Conservation (phyloP, 257 asterid species). For the Hygrophila difformis region DNA sequence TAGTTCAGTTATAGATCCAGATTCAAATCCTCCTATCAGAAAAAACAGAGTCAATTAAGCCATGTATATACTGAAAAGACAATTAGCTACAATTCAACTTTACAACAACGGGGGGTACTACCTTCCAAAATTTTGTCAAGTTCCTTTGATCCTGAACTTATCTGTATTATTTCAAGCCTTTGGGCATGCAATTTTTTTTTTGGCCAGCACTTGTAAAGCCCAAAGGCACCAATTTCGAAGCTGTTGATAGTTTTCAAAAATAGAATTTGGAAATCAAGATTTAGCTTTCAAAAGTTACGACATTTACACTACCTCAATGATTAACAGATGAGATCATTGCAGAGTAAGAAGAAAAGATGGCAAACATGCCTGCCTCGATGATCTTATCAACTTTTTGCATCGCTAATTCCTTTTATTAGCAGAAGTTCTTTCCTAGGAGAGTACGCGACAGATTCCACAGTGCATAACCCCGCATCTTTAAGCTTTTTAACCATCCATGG, state of each 20-base stretch:
- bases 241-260: slow-evolving; percentile 32
- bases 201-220: slow-evolving; percentile 92
- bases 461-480: slow-evolving; percentile 86
- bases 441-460: slow-evolving; percentile 84
- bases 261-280: too few species aligned
- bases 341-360: background rate
- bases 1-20: slow-evolving; percentile 86
- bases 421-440: slow-evolving; percentile 95
- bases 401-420: slow-evolving; percentile 90
- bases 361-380: slow-evolving; percentile 85
- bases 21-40: slow-evolving; percentile 81
- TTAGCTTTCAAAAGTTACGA: background rate
- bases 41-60: background rate
- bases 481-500: slow-evolving; percentile 85
- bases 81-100: background rate
- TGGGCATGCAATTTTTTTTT: slow-evolving; percentile 87
- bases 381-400: slow-evolving; percentile 97
- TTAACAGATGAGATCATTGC: too few species aligned
- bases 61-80: background rate
- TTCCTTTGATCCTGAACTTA: slow-evolving; percentile 92
- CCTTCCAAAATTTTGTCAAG: slow-evolving; percentile 93
- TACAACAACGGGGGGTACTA: slow-evolving; percentile 13
- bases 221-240: slow-evolving; percentile 92
- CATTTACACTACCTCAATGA: background rate
- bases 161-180: slow-evolving; percentile 91